Evolutionary conservation across 352 stramenopile species (phyloP).

Genomic region (Chrysophaeum taylorii): DNA sequence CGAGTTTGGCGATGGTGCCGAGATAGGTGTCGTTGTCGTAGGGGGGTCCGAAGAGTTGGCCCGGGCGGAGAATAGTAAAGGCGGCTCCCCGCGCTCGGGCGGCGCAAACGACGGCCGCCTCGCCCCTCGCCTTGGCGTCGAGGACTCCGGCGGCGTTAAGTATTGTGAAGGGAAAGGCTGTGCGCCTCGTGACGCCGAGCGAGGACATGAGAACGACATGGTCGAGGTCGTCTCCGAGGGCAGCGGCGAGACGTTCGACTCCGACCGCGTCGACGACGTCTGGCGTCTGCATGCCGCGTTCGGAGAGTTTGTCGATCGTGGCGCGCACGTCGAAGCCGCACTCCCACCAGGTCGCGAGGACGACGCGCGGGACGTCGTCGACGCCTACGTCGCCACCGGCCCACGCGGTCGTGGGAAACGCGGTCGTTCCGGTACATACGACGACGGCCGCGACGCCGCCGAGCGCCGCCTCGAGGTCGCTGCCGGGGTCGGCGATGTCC

Average conservation of each 20-base stretch:
- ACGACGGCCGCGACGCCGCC: slow-evolving; percentile 38
- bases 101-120: slow-evolving; percentile 42
- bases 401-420: slow-evolving; percentile 58
- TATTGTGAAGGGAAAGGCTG: slow-evolving; percentile 56
- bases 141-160: slow-evolving; percentile 63
- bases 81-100: slow-evolving; percentile 27
- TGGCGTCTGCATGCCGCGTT: slow-evolving; percentile 35
- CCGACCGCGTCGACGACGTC: slow-evolving; percentile 38
- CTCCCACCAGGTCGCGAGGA: neutral
- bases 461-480: neutral
- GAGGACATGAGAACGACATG: slow-evolving; percentile 47
- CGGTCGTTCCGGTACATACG: slow-evolving; percentile 58
- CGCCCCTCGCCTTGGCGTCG: slow-evolving; percentile 45
- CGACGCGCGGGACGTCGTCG: neutral
- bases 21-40: slow-evolving; percentile 41
- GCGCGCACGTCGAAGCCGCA: neutral
- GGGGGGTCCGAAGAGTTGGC: slow-evolving; percentile 51
- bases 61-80: slow-evolving; percentile 47
- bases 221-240: slow-evolving; percentile 18
- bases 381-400: slow-evolving; percentile 17
- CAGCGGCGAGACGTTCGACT: slow-evolving; percentile 24
- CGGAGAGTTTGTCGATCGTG: neutral
- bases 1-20: slow-evolving; percentile 25
- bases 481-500: neutral
- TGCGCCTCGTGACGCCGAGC: slow-evolving; percentile 47